These are phyloP conservation scores for Venturia oleaginea DNA, from an alignment of 2,329 filamentous ascomycete genomes.

Conservation along the genomic window DNA sequence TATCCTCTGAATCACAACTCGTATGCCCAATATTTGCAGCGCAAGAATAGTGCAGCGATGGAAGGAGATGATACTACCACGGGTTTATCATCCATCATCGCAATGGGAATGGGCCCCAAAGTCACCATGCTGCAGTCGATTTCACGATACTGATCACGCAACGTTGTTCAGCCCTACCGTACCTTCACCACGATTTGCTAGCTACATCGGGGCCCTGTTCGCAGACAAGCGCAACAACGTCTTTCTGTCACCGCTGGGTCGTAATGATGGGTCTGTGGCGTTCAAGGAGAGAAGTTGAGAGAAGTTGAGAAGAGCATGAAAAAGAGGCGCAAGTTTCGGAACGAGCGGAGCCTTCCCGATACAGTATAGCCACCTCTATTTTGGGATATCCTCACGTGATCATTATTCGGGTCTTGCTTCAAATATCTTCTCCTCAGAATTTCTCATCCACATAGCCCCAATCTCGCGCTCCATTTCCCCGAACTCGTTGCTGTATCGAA, in stretches of 20 bases:
- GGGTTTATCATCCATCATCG: background rate
- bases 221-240: background rate
- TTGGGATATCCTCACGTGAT: background rate
- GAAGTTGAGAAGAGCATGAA: background rate
- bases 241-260: background rate
- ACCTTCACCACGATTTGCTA: background rate
- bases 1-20: background rate
- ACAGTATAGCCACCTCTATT: background rate
- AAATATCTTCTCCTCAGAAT: background rate
- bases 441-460: background rate
- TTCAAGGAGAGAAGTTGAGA: background rate
- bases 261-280: constrained; percentile 3
- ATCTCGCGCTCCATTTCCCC: background rate
- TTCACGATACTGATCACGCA: background rate
- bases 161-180: background rate
- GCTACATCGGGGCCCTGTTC: background rate
- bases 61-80: background rate
- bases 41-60: background rate
- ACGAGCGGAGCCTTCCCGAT: background rate
- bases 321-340: background rate
- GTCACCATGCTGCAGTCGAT: background rate
- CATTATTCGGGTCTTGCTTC: background rate
- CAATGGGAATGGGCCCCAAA: background rate
- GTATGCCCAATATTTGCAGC: background rate
- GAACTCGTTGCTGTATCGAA: background rate